Percentiles rank a stretch among this genome's conserved stretches.
Conservation (phyloP, 805 yeast genomes). For the fission yeast (Schizosaccharomyces pombe) region ASM294v3 CU329670.1:1791501-1792000, state of each 20-base stretch:
- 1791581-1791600: not conserved
- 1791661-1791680: not conserved
- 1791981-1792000: conserved; percentile 1
- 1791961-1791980: not conserved
- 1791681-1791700: not conserved
- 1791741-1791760: conserved; percentile 76
- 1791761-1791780: conserved; percentile 68
- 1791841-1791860: conserved; percentile 31
- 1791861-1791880: conserved; percentile 44
- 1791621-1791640: not conserved
- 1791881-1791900: conserved; percentile 48
- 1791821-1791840: conserved; percentile 58
- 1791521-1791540: not conserved
- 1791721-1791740: conserved; percentile 26
- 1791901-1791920: conserved; percentile 27
- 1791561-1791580: not conserved
- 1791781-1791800: conserved; percentile 46
- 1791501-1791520: not conserved
- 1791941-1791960: not conserved
- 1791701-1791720: not conserved
- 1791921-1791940: conserved; percentile 34
- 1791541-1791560: not conserved
- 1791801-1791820: conserved; percentile 56
- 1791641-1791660: not conserved
- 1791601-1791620: not conserved